Conservation (phyloP, 23 red algal species). For the Gracilaria caudata region DNA sequence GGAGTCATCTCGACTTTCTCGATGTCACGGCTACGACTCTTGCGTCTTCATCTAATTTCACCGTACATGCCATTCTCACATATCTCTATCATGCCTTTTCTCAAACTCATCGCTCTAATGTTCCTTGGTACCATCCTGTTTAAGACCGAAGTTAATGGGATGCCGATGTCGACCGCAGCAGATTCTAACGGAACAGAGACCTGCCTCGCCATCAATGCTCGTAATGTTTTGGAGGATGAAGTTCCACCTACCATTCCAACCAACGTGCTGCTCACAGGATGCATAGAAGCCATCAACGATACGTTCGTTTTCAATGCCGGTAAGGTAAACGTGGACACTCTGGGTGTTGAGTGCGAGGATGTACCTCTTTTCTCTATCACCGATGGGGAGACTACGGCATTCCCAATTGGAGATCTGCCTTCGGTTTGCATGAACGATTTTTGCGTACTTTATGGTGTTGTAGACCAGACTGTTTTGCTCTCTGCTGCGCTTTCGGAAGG, state of each 20-base stretch:
- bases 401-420: not conserved
- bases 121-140: too few relatives aligned
- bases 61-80: too few relatives aligned
- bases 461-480: not conserved
- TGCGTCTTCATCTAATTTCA: too few relatives aligned
- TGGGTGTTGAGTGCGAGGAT: not conserved
- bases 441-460: not conserved
- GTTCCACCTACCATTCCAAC: not conserved
- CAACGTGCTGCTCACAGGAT: not conserved
- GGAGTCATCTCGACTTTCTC: too few relatives aligned
- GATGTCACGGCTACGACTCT: too few relatives aligned
- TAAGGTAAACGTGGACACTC: not conserved
- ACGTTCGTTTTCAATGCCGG: not conserved
- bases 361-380: not conserved
- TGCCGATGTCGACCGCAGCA: too few relatives aligned
- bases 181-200: too few relatives aligned
- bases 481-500: not conserved
- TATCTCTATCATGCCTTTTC: too few relatives aligned
- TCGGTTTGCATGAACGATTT: not conserved
- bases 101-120: too few relatives aligned
- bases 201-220: too few relatives aligned
- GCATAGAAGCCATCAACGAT: not conserved
- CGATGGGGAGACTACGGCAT: not conserved
- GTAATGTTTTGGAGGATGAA: not conserved
- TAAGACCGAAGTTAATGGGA: too few relatives aligned